A percentile compares a stretch with the other conserved stretches of the same genome.
These are phyloP conservation scores for Phytophthora podocarpi DNA, from an alignment of 352 stramenopile species.

Conservation along the genomic window DNA sequence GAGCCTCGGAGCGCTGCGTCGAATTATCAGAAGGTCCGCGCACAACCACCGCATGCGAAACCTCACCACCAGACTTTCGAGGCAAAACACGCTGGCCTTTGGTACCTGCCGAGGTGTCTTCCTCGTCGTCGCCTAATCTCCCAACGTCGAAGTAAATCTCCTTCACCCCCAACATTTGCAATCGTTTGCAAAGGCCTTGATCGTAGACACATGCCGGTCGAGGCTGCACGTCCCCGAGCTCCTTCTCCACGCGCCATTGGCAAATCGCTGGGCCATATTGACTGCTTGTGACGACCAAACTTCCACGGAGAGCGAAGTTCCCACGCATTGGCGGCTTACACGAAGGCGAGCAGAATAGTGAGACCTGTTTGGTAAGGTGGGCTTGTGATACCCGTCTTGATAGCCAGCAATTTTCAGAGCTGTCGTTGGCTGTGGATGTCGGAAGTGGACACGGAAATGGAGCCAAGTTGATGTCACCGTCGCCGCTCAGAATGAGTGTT, in stretches of 20 bases:
- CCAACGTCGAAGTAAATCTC: slow-evolving; percentile 48
- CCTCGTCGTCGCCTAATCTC: slow-evolving; percentile 12
- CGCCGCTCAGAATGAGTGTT: slow-evolving; percentile 16
- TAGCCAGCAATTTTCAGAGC: slow-evolving; percentile 24
- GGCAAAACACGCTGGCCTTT: slow-evolving; percentile 1
- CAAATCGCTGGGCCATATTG: slow-evolving; percentile 57
- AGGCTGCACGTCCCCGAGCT: slow-evolving; percentile 51
- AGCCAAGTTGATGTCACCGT: slow-evolving; percentile 25
- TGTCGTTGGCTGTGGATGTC: background rate
- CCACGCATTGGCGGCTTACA: slow-evolving; percentile 9
- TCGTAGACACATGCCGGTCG: slow-evolving; percentile 33
- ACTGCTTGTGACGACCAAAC: slow-evolving; percentile 54
- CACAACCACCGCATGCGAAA: slow-evolving; percentile 7
- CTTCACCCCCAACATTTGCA: slow-evolving; percentile 37
- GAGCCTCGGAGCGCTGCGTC: slow-evolving; percentile 46
- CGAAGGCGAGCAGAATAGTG: background rate
- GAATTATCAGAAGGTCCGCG: background rate
- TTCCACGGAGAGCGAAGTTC: slow-evolving; percentile 70
- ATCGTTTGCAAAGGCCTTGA: slow-evolving; percentile 18
- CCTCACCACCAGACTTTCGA: slow-evolving; percentile 7
- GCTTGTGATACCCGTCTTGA: slow-evolving; percentile 24
- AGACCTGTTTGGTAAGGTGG: slow-evolving; percentile 23
- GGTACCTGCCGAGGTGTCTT: background rate
- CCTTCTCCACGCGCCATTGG: slow-evolving; percentile 70
- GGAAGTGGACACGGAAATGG: slow-evolving; percentile 31